Evolutionary conservation across 345 rosid species (phyloP).

Genomic region (Syzygium oleosum): DNA sequence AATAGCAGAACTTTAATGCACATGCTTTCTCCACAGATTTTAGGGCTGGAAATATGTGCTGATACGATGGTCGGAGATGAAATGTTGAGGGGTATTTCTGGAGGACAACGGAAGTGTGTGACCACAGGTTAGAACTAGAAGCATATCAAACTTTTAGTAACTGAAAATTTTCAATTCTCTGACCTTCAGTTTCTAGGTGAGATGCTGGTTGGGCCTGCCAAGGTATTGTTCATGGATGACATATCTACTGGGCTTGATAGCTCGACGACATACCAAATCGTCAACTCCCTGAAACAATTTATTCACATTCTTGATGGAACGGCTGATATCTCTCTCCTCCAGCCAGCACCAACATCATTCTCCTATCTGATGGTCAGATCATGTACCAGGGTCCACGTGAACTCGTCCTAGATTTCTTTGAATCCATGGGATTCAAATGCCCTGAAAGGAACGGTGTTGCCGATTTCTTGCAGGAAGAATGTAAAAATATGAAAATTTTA

Average conservation of each 20-base stretch:
- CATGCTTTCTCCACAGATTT: background rate
- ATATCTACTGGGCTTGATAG: conserved; percentile 78
- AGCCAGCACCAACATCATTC: conserved; percentile 79
- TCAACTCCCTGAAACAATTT: conserved; percentile 49
- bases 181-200: background rate
- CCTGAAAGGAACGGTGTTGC: conserved; percentile 71
- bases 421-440: conserved; percentile 58
- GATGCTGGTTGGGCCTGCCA: background rate
- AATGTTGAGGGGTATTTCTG: background rate
- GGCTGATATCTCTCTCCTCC: conserved; percentile 65
- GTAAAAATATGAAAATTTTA: background rate
- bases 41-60: background rate
- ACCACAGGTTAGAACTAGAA: background rate
- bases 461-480: conserved; percentile 76
- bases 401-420: conserved; percentile 45
- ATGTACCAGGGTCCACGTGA: conserved; percentile 67
- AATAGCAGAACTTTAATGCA: background rate
- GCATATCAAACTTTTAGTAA: background rate
- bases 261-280: conserved; percentile 61
- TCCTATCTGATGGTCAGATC: conserved; percentile 55
- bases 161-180: background rate
- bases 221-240: conserved; percentile 54
- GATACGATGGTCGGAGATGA: background rate
- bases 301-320: conserved; percentile 50
- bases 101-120: background rate